Evolutionary conservation across 768 basidiomycete genomes (phyloP).

Genomic region (Mycena sanguinolenta): DNA sequence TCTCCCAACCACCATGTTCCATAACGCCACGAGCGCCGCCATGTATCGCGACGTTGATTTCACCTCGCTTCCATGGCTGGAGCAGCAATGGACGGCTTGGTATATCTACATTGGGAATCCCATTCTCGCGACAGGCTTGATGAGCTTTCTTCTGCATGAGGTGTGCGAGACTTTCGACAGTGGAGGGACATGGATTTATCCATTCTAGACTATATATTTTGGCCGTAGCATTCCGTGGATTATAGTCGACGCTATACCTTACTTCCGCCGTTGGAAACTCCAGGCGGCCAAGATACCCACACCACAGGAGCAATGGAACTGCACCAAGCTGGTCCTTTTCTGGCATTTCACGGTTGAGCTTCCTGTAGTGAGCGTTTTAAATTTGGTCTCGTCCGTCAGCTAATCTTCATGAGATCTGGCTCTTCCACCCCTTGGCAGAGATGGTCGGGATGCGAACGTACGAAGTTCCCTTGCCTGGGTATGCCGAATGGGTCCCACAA

Average conservation of each 20-base stretch:
- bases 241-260: conserved; percentile 93
- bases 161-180: no score
- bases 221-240: conserved; percentile 96
- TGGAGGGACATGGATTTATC: conserved; percentile 44
- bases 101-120: conserved; percentile 92
- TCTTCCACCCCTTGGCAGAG: conserved; percentile 93
- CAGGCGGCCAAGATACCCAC: conserved; percentile 90
- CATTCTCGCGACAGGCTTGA: conserved; percentile 91
- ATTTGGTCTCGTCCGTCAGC: background rate
- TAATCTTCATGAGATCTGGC: conserved; percentile 78
- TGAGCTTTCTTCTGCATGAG: conserved; percentile 95
- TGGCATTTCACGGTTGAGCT: conserved; percentile 97
- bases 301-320: conserved; percentile 90
- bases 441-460: conserved; percentile 90
- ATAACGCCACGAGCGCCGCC: conserved; percentile 54
- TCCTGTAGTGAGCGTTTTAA: conserved; percentile 74
- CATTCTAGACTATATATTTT: conserved; percentile 89
- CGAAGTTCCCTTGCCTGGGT: conserved; percentile 91
- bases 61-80: conserved; percentile 73
- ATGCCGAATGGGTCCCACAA: conserved; percentile 79
- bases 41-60: conserved; percentile 66
- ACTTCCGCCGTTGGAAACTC: conserved; percentile 94
- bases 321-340: conserved; percentile 93
- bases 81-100: conserved; percentile 88
- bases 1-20: conserved; percentile 61